Percentiles rank a stretch among this genome's conserved stretches.
Evolutionary conservation across 768 basidiomycete genomes (phyloP).

Genomic region (Sarcodon aspratus): DNA sequence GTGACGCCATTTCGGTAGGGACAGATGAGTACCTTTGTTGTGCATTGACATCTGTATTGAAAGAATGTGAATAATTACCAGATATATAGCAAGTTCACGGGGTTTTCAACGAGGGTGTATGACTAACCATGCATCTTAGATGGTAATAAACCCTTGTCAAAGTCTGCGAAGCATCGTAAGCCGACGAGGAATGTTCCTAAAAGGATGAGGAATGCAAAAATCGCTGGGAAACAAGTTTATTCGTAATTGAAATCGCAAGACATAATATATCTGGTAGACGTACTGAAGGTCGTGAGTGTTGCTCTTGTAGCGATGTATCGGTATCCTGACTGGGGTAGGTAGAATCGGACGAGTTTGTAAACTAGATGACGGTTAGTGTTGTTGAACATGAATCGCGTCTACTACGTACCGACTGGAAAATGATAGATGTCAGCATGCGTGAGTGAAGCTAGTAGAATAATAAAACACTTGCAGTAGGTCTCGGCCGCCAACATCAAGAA

Average conservation of each 20-base stretch:
- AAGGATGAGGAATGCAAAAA: constrained; percentile 65
- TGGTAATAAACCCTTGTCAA: constrained; percentile 63
- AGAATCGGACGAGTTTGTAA: constrained; percentile 81
- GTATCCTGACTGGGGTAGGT: constrained; percentile 39
- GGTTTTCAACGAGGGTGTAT: constrained; percentile 18
- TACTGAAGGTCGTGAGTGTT: constrained; percentile 76
- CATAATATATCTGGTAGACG: constrained; percentile 13
- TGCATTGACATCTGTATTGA: constrained; percentile 32
- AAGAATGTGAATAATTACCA: constrained; percentile 20
- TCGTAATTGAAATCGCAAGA: background rate
- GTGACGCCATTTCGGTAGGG: constrained; percentile 5
- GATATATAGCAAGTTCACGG: constrained; percentile 19
- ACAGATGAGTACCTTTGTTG: constrained; percentile 30
- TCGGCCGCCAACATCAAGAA: constrained; percentile 67
- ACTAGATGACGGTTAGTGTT: constrained; percentile 27
- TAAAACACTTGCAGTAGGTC: constrained; percentile 52
- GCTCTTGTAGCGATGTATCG: constrained; percentile 63
- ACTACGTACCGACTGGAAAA: constrained; percentile 11
- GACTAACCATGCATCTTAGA: constrained; percentile 71
- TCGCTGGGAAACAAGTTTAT: constrained; percentile 31
- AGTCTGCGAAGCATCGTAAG: constrained; percentile 70
- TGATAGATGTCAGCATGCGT: constrained; percentile 2
- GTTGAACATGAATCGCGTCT: too few relatives aligned
- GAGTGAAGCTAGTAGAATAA: background rate
- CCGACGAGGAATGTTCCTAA: constrained; percentile 66